Conservation (phyloP, 208 protist species). For the Plasmodiophora brassicae region DNA sequence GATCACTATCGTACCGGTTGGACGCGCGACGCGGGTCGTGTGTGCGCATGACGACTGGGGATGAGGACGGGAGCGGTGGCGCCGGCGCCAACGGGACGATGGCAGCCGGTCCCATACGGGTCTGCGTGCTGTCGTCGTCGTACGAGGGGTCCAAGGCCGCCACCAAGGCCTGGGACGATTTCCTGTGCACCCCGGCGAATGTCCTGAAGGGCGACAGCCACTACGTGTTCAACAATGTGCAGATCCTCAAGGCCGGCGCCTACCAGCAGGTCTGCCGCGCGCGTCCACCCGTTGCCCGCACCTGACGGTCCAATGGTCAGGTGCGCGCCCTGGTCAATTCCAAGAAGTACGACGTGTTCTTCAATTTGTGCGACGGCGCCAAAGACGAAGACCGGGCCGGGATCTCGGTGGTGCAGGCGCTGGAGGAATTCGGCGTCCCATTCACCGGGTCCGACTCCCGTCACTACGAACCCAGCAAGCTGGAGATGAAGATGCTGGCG, state of each 20-base stretch:
- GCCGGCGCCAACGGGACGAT: too few relatives aligned
- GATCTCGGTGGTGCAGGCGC: neutral
- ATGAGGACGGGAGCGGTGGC: too few relatives aligned
- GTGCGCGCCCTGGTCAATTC: neutral
- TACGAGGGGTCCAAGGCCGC: slow-evolving; percentile 3
- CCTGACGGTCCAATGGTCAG: neutral
- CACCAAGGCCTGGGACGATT: neutral
- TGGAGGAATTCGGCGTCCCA: slow-evolving; percentile 1
- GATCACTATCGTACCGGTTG: too few relatives aligned
- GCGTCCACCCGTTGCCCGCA: neutral
- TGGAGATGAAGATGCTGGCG: slow-evolving; percentile 20
- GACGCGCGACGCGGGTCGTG: too few relatives aligned
- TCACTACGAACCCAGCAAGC: neutral
- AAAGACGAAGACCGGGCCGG: slow-evolving; percentile 21
- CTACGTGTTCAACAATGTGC: neutral
- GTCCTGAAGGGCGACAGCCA: neutral
- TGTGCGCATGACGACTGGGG: too few relatives aligned
- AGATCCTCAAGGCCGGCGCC: neutral
- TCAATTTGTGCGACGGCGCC: slow-evolving; percentile 14
- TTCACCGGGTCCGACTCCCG: neutral
- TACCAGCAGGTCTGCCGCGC: neutral
- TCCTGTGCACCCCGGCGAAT: neutral
- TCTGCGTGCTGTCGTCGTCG: neutral
- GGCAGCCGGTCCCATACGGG: neutral
- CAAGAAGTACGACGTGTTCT: slow-evolving; percentile 9